Percentiles rank a stretch among this genome's conserved stretches.
phyloP scores from a whole-genome alignment of 169 alveolate genomes.

The Eimeria acervulina region DNA sequence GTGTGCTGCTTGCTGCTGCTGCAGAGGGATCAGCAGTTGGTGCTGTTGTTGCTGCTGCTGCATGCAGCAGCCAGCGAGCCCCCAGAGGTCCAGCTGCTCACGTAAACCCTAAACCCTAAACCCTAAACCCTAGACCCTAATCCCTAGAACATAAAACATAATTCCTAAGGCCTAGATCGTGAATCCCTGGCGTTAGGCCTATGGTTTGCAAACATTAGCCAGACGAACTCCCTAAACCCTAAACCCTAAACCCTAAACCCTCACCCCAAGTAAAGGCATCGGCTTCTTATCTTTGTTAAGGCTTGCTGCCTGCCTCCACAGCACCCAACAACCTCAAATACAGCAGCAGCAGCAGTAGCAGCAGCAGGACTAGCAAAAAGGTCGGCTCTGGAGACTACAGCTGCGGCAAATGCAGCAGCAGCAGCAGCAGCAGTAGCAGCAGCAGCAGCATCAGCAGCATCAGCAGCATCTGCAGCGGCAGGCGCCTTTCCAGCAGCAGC shows the following conservation, averaged over 20 bases:
- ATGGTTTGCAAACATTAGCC: not conserved
- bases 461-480: constrained; percentile 12
- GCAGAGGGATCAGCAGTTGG: constrained; percentile 7
- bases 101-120: not conserved
- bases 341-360: constrained; percentile 19
- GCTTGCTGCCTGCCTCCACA: not conserved
- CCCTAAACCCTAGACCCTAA: not conserved
- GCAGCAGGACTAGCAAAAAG: not conserved
- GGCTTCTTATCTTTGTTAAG: not conserved
- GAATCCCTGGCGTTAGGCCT: not conserved
- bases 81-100: constrained; percentile 43
- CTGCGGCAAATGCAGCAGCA: not conserved
- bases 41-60: constrained; percentile 35
- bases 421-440: constrained; percentile 13
- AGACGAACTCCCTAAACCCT: not conserved
- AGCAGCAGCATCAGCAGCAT: not conserved
- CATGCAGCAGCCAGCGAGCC: constrained; percentile 11
- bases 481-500: not conserved
- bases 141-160: no score
- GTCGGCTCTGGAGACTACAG: not conserved
- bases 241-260: constrained; percentile 5
- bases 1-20: not conserved
- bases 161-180: not conserved
- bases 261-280: not conserved
- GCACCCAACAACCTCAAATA: not conserved